These are phyloP conservation scores for Blastobotrys buckinghamii DNA, from an alignment of 1,139 yeast species.

Conservation along the genomic window DNA sequence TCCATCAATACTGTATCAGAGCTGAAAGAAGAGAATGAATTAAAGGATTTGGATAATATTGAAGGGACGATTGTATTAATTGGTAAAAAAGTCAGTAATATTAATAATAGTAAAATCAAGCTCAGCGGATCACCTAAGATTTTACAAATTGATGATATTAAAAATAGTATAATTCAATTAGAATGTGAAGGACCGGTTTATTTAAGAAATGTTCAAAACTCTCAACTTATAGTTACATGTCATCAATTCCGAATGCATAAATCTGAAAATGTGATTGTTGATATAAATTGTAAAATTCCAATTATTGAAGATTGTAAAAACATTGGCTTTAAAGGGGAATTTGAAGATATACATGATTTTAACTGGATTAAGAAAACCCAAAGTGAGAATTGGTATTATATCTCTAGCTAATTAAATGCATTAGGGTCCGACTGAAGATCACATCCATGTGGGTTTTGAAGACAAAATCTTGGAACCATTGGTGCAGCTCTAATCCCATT, in stretches of 20 bases:
- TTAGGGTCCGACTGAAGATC: slow-evolving; percentile 28
- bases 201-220: slow-evolving; percentile 18
- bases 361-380: slow-evolving; percentile 24
- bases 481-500: slow-evolving; percentile 39
- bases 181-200: slow-evolving; percentile 26
- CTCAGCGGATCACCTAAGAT: slow-evolving; percentile 15
- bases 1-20: background rate
- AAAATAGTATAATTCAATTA: slow-evolving; percentile 19
- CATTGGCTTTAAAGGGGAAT: slow-evolving; percentile 21
- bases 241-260: slow-evolving; percentile 32
- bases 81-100: background rate
- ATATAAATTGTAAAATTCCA: slow-evolving; percentile 28
- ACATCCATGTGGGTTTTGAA: slow-evolving; percentile 41
- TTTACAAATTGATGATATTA: slow-evolving; percentile 18
- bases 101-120: slow-evolving; percentile 7
- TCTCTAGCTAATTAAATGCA: background rate
- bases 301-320: slow-evolving; percentile 26
- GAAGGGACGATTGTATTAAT: background rate
- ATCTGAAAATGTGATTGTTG: slow-evolving; percentile 20
- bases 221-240: slow-evolving; percentile 22
- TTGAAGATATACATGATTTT: slow-evolving; percentile 29
- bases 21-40: background rate
- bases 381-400: slow-evolving; percentile 22
- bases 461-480: slow-evolving; percentile 40
- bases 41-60: background rate